phyloP scores from a whole-genome alignment of 163 green algal species.

The Scenedesmus sp. region DNA sequence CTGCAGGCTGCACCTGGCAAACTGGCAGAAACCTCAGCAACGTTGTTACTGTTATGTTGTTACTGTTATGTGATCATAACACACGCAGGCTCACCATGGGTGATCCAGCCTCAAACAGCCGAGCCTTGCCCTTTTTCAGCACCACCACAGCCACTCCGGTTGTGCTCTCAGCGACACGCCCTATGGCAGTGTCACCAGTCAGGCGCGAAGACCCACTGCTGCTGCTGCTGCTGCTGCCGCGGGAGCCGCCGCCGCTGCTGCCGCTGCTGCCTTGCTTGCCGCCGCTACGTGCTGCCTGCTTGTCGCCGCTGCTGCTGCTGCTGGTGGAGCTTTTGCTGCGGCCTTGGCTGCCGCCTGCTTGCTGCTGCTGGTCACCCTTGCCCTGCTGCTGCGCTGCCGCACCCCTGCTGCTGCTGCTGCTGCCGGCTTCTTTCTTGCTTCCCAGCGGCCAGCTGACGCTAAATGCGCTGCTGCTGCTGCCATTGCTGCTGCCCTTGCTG shows the following conservation, averaged over 20 bases:
- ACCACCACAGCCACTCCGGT: conserved; percentile 59
- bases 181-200: conserved; percentile 42
- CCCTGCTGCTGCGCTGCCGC: background rate
- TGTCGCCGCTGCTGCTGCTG: conserved; percentile 8
- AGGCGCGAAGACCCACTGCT: background rate
- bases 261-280: background rate
- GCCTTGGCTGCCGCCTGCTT: no score
- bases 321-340: background rate
- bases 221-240: background rate
- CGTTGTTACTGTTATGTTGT: no score
- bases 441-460: background rate
- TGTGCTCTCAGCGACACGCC: conserved; percentile 7
- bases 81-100: conserved; percentile 71
- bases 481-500: conserved; percentile 32
- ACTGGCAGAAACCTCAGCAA: no score
- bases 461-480: background rate
- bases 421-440: background rate
- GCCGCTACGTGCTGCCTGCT: background rate
- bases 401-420: background rate
- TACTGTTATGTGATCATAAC: no score
- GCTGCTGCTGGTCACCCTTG: background rate
- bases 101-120: conserved; percentile 76
- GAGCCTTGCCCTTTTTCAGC: conserved; percentile 84
- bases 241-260: background rate
- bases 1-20: background rate